Percentiles rank a stretch among this genome's conserved stretches.
These are phyloP conservation scores for Cryptosporidium parvum DNA, from an alignment of 169 alveolate genomes.

Conservation along the genomic window DNA sequence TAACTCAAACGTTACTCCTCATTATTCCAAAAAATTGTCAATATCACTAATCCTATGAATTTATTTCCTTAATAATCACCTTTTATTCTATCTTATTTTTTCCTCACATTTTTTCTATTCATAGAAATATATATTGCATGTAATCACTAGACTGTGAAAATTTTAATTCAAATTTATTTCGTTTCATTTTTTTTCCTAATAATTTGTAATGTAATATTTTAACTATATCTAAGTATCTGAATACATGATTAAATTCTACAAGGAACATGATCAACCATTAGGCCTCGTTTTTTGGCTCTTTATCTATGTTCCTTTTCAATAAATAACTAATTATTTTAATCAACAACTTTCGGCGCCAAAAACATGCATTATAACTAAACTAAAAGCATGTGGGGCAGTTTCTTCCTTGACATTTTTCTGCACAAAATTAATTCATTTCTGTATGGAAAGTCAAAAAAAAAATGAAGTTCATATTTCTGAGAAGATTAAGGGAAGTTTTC, in stretches of 20 bases:
- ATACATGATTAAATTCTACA: background rate
- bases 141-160: no score
- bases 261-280: background rate
- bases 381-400: background rate
- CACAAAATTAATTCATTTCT: no score
- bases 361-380: background rate
- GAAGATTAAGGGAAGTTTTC: background rate
- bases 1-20: background rate
- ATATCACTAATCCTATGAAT: background rate
- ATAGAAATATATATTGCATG: no score
- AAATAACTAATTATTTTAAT: no score
- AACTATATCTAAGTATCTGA: no score
- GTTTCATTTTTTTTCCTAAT: no score
- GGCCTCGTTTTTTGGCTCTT: no score
- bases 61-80: background rate
- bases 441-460: background rate
- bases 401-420: background rate
- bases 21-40: background rate
- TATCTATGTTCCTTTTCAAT: background rate
- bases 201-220: no score
- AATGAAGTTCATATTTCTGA: background rate
- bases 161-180: no score
- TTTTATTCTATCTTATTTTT: no score
- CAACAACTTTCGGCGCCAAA: background rate
- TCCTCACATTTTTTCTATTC: background rate